Evolutionary conservation across 106 monocot species (phyloP), one percentile per base, ranked within the genome.

Genomic region (Dendrobium chrysotoxum): DNA sequence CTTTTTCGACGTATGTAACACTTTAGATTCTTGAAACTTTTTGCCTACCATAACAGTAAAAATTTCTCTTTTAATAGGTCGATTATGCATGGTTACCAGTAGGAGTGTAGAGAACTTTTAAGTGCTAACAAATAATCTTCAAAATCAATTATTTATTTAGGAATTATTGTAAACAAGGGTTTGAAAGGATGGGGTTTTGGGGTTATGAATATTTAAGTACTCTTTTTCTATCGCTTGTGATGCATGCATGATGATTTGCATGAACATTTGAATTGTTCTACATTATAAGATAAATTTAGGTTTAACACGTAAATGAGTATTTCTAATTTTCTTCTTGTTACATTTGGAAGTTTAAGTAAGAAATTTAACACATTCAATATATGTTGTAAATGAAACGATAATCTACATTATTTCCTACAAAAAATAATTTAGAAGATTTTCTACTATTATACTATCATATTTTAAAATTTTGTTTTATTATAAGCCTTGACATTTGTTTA

Each of bases 1-100:
- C 92, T 92, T 78, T 92, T 92, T 68, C 84, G 89, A 80, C 83
- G 92, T 92, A 89, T 70, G 85, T 74, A 54, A 81, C 13, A 47
- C 61, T 38, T 18, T 20, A 44, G 16, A 41, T 57, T 67, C 7
- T 74, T 3, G 4, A 40, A 74, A 17, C 40, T 70, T 10, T 26
- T 73, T 39, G 31, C 10, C 17, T 17, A 15, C 30, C 71, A 71
- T 71, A 71, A 31, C 35, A 31, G 11, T 31, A 12, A 11, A 31
- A 38, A 64, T 23, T 25, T 64, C 21, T 64, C 23, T 20, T 26
- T 64, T 25, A 64, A 15, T 23, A 53, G 16, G 57, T 57, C 28
- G 30, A 9, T 68, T 30, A 11, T 68, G 26, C 28, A 28, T 28
- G 28, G 2, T 68, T 68, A 30, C 3, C 12, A 28, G 9, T 2